phyloP scores from a whole-genome alignment of 2,329 filamentous ascomycete species.

The Pseudogymnoascus sp. region DNA sequence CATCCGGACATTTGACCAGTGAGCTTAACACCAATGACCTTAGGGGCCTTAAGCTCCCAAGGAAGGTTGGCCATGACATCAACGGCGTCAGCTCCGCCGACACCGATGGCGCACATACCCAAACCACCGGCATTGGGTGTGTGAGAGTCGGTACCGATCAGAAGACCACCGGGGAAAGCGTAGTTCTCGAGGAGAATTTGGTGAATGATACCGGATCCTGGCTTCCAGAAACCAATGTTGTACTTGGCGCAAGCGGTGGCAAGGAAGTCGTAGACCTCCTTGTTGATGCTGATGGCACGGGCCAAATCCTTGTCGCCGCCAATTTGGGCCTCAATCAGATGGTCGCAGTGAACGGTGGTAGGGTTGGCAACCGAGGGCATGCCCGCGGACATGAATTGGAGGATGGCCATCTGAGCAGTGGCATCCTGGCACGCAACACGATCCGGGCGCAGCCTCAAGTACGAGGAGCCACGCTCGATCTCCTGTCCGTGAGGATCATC shows the following conservation, averaged over 20 bases:
- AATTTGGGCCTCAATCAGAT: constrained; percentile 95
- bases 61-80: constrained; percentile 96
- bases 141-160: constrained; percentile 97
- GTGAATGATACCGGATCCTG: constrained; percentile 98
- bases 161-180: constrained; percentile 93
- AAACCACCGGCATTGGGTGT: constrained; percentile 96
- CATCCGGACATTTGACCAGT: constrained; percentile 85
- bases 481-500: constrained; percentile 95
- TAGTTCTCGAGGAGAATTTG: constrained; percentile 99
- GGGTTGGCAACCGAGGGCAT: constrained; percentile 94
- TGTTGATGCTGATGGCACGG: constrained; percentile 88
- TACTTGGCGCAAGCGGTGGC: constrained; percentile 93
- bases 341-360: constrained; percentile 94
- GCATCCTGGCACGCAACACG: constrained; percentile 99
- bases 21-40: constrained; percentile 92
- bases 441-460: constrained; percentile 93
- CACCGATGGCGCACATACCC: constrained; percentile 89
- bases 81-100: constrained; percentile 95
- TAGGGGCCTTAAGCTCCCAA: constrained; percentile 97
- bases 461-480: constrained; percentile 89
- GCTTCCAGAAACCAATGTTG: constrained; percentile 99
- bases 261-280: constrained; percentile 98
- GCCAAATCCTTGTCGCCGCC: constrained; percentile 91
- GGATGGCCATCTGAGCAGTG: constrained; percentile 97
- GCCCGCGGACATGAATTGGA: constrained; percentile 99